A percentile compares a stretch with the other conserved stretches of the same genome.
phyloP scores from a whole-genome alignment of 495 filamentous ascomycete species.

The Glarea lozoyensis region DNA sequence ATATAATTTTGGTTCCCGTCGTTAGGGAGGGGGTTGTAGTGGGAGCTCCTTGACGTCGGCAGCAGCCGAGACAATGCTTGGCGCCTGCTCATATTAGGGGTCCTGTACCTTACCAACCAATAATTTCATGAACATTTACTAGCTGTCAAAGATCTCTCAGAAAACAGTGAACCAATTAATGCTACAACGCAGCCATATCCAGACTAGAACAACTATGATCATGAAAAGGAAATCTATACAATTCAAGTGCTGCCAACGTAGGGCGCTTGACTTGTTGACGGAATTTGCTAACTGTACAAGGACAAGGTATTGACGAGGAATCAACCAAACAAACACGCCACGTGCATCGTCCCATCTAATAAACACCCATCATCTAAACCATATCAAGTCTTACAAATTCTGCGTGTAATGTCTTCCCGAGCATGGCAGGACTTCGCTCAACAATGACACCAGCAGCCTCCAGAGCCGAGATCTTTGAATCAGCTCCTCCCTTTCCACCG shows the following conservation, averaged over 20 bases:
- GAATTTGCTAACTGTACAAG: constrained; percentile 23
- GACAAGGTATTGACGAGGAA: constrained; percentile 18
- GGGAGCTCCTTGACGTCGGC: too few species aligned
- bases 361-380: constrained; percentile 47
- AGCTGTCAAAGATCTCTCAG: too few species aligned
- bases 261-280: background rate
- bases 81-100: too few species aligned
- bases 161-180: too few species aligned
- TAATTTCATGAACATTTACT: too few species aligned
- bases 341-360: constrained; percentile 15
- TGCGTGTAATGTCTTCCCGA: constrained; percentile 86
- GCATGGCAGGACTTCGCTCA: constrained; percentile 82
- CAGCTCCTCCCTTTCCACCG: constrained; percentile 92
- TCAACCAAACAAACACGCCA: constrained; percentile 17
- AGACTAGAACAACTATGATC: too few species aligned
- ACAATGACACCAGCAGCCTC: constrained; percentile 92
- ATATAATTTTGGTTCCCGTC: too few species aligned
- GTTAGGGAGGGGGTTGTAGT: too few species aligned
- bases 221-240: too few species aligned
- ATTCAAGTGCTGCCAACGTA: background rate
- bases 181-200: too few species aligned
- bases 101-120: too few species aligned
- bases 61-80: too few species aligned
- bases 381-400: constrained; percentile 96
- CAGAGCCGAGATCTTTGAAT: constrained; percentile 94